Conservation (phyloP, 140 eudicot genomes). For the Senecio squalidus region DNA sequence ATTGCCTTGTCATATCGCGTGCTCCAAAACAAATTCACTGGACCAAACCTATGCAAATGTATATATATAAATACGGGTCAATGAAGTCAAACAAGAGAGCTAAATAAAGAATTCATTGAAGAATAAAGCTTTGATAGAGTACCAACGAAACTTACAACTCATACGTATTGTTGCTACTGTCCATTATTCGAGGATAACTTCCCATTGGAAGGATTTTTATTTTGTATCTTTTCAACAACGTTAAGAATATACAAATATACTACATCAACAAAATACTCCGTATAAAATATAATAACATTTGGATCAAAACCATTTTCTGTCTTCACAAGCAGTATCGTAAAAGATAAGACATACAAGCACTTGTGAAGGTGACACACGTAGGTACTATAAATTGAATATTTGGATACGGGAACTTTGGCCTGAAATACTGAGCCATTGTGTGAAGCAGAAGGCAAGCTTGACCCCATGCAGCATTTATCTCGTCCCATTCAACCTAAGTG, state of each 20-base stretch:
- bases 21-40: conserved; percentile 96
- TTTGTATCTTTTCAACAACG: conserved; percentile 49
- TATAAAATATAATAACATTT: too few relatives aligned
- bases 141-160: conserved; percentile 63
- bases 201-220: conserved; percentile 94
- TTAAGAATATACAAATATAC: conserved; percentile 35
- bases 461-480: conserved; percentile 99
- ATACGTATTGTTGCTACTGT: conserved; percentile 76
- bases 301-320: too few relatives aligned
- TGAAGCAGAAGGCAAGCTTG: conserved; percentile 98
- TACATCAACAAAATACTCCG: too few relatives aligned
- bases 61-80: too few relatives aligned
- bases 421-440: conserved; percentile 89
- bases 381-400: too few relatives aligned
- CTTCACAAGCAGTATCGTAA: too few relatives aligned
- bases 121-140: neutral
- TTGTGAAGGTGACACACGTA: too few relatives aligned
- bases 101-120: neutral
- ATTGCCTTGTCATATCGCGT: conserved; percentile 96
- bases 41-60: conserved; percentile 80
- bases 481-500: conserved; percentile 93
- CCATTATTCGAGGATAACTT: conserved; percentile 93
- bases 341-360: neutral
- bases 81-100: neutral
- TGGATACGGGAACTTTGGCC: conserved; percentile 96